phyloP scores from a whole-genome alignment of 371 early-diverging fungal genomes.

The Mortierella sp. region DNA sequence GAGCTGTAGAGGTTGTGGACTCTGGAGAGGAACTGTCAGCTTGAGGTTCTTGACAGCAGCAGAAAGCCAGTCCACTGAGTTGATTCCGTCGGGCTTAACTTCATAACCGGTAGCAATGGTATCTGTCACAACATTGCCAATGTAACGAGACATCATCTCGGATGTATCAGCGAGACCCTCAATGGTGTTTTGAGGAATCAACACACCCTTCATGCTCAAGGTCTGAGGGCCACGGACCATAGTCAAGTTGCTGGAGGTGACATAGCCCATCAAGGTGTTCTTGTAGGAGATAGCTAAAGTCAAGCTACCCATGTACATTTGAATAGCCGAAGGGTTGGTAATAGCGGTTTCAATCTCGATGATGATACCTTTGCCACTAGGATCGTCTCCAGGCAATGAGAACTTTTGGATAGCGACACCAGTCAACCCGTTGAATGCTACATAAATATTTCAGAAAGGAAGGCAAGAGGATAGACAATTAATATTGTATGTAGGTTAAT shows the following conservation, averaged over 20 bases:
- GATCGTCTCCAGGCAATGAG: constrained; percentile 67
- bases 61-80: constrained; percentile 67
- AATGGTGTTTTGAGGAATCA: constrained; percentile 62
- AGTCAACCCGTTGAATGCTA: constrained; percentile 62
- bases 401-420: constrained; percentile 67
- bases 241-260: constrained; percentile 60
- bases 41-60: constrained; percentile 66
- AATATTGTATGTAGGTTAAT: too few species aligned
- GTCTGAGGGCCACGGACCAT: constrained; percentile 64
- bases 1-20: constrained; percentile 61
- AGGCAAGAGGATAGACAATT: too few species aligned
- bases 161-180: constrained; percentile 60
- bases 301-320: constrained; percentile 70
- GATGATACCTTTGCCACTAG: constrained; percentile 64
- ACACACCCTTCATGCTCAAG: constrained; percentile 64
- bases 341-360: constrained; percentile 68
- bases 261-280: constrained; percentile 65
- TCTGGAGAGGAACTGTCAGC: constrained; percentile 65
- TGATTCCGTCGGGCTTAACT: constrained; percentile 67
- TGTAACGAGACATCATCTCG: constrained; percentile 68
- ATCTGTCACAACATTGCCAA: constrained; percentile 63
- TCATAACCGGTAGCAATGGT: constrained; percentile 68
- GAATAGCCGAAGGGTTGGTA: constrained; percentile 69
- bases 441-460: too few species aligned
- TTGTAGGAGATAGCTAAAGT: constrained; percentile 66